These are phyloP conservation scores for Sporothrix luriei DNA, from an alignment of 2,329 filamentous ascomycete species.

Conservation along the genomic window DNA sequence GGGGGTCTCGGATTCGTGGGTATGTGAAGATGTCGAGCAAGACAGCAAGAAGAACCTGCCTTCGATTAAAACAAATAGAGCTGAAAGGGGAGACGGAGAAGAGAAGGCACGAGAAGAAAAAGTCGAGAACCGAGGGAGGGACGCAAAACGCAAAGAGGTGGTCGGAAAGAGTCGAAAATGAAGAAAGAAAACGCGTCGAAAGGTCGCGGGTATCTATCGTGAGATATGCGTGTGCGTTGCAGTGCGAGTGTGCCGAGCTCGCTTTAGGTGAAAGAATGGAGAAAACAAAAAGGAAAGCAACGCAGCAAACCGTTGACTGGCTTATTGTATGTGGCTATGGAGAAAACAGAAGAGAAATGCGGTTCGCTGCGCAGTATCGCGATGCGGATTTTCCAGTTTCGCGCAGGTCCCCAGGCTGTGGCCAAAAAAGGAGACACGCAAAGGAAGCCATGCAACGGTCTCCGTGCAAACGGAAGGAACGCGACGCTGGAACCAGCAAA, in stretches of 20 bases:
- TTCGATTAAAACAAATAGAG: conserved; percentile 27
- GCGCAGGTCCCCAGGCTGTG: conserved; percentile 15
- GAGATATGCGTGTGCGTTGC: conserved; percentile 1
- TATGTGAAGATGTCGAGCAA: conserved; percentile 2
- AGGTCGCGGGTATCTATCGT: conserved; percentile 19
- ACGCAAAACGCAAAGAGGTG: conserved; percentile 6
- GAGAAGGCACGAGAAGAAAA: conserved; percentile 27
- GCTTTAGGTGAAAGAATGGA: neutral
- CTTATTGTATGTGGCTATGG: conserved; percentile 3
- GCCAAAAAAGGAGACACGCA: conserved; percentile 23
- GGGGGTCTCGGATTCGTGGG: conserved; percentile 9
- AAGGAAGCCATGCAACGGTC: conserved; percentile 14
- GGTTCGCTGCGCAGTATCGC: conserved; percentile 20
- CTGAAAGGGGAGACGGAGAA: conserved; percentile 11
- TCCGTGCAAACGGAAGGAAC: conserved; percentile 24
- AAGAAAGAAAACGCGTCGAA: conserved; percentile 30
- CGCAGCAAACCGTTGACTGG: conserved; percentile 18
- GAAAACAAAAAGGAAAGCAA: conserved; percentile 11
- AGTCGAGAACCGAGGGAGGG: conserved; percentile 17
- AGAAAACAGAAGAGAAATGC: conserved; percentile 2
- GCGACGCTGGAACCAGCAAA: conserved; percentile 26
- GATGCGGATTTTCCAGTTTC: conserved; percentile 26
- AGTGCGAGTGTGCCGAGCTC: conserved; percentile 15
- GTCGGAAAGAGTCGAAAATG: neutral
- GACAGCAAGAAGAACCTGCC: conserved; percentile 10